Evolutionary conservation across 2,329 filamentous ascomycete genomes (phyloP), one percentile per base, ranked within the genome.

Genomic region (Fusarium sororula): DNA sequence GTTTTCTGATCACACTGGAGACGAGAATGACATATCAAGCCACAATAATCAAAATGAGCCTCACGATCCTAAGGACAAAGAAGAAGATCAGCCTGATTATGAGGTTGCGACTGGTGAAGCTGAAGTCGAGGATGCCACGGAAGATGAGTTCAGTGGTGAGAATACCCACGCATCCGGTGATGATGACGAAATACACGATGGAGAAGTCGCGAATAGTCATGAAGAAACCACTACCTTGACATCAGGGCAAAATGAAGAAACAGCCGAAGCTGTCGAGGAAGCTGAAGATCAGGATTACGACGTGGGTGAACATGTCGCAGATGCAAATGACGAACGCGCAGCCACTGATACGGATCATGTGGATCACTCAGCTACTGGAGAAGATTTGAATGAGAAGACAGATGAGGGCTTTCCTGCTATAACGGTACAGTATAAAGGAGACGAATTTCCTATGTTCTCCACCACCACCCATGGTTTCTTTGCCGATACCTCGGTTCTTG

Each of bases 381-480:
- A 74, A 12, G 39, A 67, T 30, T 62, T 72, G 32, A 64, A 57
- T n/a, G 58, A 32, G 24, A 66, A 69, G 30, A 54, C 67, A 50
- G 70, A 68, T 26, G 58, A 56, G 13, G 76, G 78, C 3, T 83
- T 76, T 62, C 84, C 80, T 20, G 77, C 74, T 72, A 86, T 83
- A 45, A 84, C 81, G 15, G 84, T 86, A 57, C 81, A 82, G 53
- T 86, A 85, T 66, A 84, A 82, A 60, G 84, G 83, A 41, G 82
- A 85, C 22, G 82, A 85, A 56, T 86, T 83, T 59, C 84, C 84
- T 7, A 77, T 85, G 39, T 83, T 85, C 62, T 83, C 83, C 4
- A 57, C 70, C 18, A 70, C 75, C 28, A 70, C 81, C 24, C 79
- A 84, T 51, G 76, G 85, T 14, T 89, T 88, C 69, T 86, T 89